phyloP scores from a whole-genome alignment of 176 grass and related monocot species.

The Avena sativa region DNA sequence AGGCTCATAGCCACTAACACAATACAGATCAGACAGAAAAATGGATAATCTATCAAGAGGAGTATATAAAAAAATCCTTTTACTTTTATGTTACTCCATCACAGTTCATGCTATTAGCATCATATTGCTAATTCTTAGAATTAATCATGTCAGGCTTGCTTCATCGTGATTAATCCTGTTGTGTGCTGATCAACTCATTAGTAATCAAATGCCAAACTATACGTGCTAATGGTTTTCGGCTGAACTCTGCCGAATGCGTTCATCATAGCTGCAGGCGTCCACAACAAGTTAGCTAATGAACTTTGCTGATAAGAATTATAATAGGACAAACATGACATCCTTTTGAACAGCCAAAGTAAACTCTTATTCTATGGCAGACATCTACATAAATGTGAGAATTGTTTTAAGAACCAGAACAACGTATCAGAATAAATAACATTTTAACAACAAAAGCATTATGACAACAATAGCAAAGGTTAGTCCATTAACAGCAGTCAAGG shows the following conservation, averaged over 20 bases:
- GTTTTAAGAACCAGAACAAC: not conserved
- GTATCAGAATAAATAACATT: not conserved
- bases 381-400: slow-evolving; percentile 13
- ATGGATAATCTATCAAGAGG: not conserved
- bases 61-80: slow-evolving; percentile 35
- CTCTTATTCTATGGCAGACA: not conserved
- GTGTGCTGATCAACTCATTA: not conserved
- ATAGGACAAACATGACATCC: not conserved
- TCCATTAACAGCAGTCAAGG: not conserved
- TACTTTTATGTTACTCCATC: not conserved
- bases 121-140: not conserved
- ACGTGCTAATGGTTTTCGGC: not conserved
- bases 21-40: slow-evolving; percentile 21
- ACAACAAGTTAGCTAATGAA: not conserved
- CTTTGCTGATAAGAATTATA: slow-evolving; percentile 11
- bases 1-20: slow-evolving; percentile 8
- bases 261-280: slow-evolving; percentile 12
- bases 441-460: slow-evolving; percentile 27
- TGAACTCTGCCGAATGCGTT: not conserved
- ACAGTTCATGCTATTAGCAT: not conserved
- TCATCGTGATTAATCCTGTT: not conserved
- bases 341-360: not conserved
- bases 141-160: slow-evolving; percentile 1
- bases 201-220: not conserved
- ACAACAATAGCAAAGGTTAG: not conserved